Base-by-base conservation (phyloP, 495 filamentous ascomycete genomes). In the Trichoderma parareesei region DNA sequence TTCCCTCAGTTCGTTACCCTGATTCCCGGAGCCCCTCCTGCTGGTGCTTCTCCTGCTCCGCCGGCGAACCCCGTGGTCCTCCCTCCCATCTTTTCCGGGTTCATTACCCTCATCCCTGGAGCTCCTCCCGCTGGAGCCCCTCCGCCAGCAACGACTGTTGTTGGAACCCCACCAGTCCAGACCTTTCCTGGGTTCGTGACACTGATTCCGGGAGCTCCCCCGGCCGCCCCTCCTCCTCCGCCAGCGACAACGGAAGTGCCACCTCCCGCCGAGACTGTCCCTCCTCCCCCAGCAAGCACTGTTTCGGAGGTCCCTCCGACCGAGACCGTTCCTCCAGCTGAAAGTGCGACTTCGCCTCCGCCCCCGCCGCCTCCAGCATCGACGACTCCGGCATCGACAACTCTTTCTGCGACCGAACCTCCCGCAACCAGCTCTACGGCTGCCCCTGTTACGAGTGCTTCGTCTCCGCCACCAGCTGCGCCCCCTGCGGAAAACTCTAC, bases 381-480 rank as follows among this genome's bases (percentile, higher is more conserved):
- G 7, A 3, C 48, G 20, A 13, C 43, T 41, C 61, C 38, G 40
- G 61, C 38, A 20, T 27, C 61, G 5, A n/a, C 46, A 27, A 27
- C 61, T 14, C 16, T 44, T 9, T 44, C 38, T 49, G 38, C 61
- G 1, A 37, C 38, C 61, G n/a, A 4, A 13, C 35, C n/a, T 57
- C 38, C 27, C 3, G 62, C 16, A 3, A 41, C 40, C 40, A 11
- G 11, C 40, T 11, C 40, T 41, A 6, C 40, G 6, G 40, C 40
- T 41, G 6, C 40, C 11, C 40, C 40, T 41, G 40, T 11, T 41
- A 41, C 40, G 40, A 41, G 40, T 11, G 40, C 40, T 41, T 6
- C 40, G 6, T 55, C 65, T 4, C 37, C 62, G 11, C 44, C 70
- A 11, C 38, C 57, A 2, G 40, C 44, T 33, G 8, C 61, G 16